phyloP scores from a whole-genome alignment of 2,329 filamentous ascomycete species.

The Aspergillus sp. region DNA sequence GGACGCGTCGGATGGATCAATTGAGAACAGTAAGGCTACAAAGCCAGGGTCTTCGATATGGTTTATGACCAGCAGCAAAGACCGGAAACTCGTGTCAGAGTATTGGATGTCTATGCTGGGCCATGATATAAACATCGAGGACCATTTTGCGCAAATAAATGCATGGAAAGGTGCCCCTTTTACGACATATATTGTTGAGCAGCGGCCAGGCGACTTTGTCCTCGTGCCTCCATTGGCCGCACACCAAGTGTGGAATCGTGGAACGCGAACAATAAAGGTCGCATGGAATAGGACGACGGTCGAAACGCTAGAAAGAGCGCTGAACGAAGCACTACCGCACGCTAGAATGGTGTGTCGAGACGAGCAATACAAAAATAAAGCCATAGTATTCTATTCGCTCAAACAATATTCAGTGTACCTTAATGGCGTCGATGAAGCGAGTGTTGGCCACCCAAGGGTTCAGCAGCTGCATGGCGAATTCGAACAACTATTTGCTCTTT shows the following conservation, averaged over 20 bases:
- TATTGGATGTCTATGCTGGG: conserved; percentile 92
- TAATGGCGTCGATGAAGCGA: conserved; percentile 57
- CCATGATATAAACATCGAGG: conserved; percentile 95
- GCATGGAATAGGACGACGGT: conserved; percentile 96
- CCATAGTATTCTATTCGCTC: conserved; percentile 86
- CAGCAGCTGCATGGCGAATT: conserved; percentile 81
- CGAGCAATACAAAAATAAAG: conserved; percentile 98
- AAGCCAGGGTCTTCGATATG: conserved; percentile 88
- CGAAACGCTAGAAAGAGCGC: conserved; percentile 82
- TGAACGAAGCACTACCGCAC: conserved; percentile 84
- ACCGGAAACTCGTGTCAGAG: conserved; percentile 84
- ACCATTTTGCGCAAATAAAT: conserved; percentile 92
- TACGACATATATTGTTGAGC: conserved; percentile 88
- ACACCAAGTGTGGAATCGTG: conserved; percentile 97
- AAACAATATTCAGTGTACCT: conserved; percentile 69
- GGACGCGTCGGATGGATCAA: conserved; percentile 68
- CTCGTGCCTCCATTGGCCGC: conserved; percentile 89
- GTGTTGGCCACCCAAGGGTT: conserved; percentile 51
- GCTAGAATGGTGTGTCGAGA: conserved; percentile 91
- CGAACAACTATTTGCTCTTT: conserved; percentile 74
- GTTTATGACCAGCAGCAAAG: conserved; percentile 98
- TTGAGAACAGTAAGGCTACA: conserved; percentile 67
- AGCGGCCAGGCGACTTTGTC: conserved; percentile 87
- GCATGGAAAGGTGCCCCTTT: conserved; percentile 96
- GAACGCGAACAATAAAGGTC: conserved; percentile 93